A percentile compares a stretch with the other conserved stretches of the same genome.
Conservation (phyloP, 768 basidiomycete genomes). For the Hypsizygus marmoreus region DNA sequence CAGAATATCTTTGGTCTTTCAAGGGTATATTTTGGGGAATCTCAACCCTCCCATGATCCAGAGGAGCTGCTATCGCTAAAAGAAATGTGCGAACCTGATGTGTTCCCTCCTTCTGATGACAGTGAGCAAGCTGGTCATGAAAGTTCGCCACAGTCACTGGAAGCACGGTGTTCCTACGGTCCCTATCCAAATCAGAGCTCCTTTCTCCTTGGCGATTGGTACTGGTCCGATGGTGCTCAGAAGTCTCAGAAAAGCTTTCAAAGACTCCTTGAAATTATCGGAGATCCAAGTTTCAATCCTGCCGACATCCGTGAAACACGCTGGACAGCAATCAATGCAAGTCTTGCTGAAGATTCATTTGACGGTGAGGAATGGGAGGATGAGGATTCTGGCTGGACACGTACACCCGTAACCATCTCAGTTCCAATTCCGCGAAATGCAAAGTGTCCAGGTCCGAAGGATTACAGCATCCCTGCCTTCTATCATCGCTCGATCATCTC, state of each 20-base stretch:
- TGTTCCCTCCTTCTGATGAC: too few species aligned
- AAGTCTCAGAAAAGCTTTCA: slow-evolving; percentile 10
- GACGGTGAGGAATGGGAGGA: slow-evolving; percentile 1
- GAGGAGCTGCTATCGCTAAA: too few species aligned
- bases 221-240: slow-evolving; percentile 1
- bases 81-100: too few species aligned
- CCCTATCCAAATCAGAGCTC: slow-evolving; percentile 11
- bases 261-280: slow-evolving; percentile 8
- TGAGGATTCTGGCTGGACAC: slow-evolving; percentile 20
- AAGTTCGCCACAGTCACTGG: too few species aligned
- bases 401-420: slow-evolving; percentile 3
- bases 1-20: too few species aligned
- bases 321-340: slow-evolving; percentile 8
- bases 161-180: not conserved
- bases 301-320: slow-evolving; percentile 7
- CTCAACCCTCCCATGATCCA: too few species aligned
- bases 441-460: slow-evolving; percentile 2
- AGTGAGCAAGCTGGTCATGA: too few species aligned
- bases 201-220: slow-evolving; percentile 7
- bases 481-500: slow-evolving; percentile 19
- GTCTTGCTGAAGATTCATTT: not conserved
- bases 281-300: not conserved
- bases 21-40: too few species aligned
- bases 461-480: slow-evolving; percentile 9
- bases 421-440: slow-evolving; percentile 10